These are phyloP conservation scores for Colletotrichum spaethianum DNA, from an alignment of 2,329 filamentous ascomycete genomes.

Conservation along the genomic window DNA sequence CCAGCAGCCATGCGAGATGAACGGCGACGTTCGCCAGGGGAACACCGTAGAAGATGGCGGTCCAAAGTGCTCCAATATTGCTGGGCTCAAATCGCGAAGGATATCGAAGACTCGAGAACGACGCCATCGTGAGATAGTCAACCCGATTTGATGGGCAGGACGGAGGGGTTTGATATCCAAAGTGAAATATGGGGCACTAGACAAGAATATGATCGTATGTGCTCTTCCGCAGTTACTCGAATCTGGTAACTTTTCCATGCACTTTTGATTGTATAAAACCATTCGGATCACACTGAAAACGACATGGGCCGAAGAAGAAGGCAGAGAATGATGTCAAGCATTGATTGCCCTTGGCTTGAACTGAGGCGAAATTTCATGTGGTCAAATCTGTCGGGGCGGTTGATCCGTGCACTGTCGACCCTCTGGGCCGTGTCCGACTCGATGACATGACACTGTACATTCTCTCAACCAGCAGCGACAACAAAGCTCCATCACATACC, in stretches of 20 bases:
- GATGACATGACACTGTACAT: not conserved
- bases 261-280: too few relatives aligned
- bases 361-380: not conserved
- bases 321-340: not conserved
- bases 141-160: not conserved
- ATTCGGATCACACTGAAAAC: not conserved
- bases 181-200: too few relatives aligned
- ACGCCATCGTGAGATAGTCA: slow-evolving; percentile 5
- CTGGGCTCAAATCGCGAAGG: not conserved
- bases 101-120: slow-evolving; percentile 10
- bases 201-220: not conserved
- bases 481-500: not conserved
- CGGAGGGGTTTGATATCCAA: not conserved
- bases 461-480: not conserved
- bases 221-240: not conserved
- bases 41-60: slow-evolving; percentile 27
- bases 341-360: not conserved
- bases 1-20: slow-evolving; percentile 36
- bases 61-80: slow-evolving; percentile 16
- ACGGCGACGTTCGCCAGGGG: slow-evolving; percentile 25
- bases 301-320: not conserved
- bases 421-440: not conserved
- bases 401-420: not conserved
- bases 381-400: not conserved
- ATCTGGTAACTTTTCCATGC: not conserved